Conservation (phyloP, 2,329 filamentous ascomycete genomes). For the Didymella pomorum region DNA sequence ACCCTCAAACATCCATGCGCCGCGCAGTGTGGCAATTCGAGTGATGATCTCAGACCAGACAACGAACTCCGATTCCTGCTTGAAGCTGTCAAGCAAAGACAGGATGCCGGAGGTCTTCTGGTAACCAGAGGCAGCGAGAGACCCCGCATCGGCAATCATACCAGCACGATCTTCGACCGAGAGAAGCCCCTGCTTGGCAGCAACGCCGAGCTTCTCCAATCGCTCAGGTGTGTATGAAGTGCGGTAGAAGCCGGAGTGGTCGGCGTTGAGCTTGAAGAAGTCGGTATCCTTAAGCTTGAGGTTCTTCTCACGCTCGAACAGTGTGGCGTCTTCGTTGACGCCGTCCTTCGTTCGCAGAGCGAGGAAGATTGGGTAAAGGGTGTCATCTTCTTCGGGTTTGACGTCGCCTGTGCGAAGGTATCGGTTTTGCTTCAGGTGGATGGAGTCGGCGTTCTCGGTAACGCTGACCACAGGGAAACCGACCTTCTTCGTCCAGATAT, state of each 20-base stretch:
- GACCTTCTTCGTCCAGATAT: conserved; percentile 96
- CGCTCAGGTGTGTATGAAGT: conserved; percentile 87
- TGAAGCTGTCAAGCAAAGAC: conserved; percentile 84
- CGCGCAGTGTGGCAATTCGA: conserved; percentile 78
- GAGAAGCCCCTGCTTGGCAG: conserved; percentile 80
- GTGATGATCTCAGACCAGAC: conserved; percentile 94
- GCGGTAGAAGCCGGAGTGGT: conserved; percentile 91
- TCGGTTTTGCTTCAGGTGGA: conserved; percentile 92
- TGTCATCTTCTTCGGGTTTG: conserved; percentile 89
- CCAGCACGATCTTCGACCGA: conserved; percentile 91
- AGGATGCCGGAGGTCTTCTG: conserved; percentile 91
- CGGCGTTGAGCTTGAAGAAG: conserved; percentile 96
- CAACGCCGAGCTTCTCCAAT: conserved; percentile 84
- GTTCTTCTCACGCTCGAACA: conserved; percentile 75
- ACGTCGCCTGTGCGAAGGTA: conserved; percentile 93
- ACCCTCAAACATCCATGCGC: conserved; percentile 90
- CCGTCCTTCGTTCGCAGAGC: conserved; percentile 85
- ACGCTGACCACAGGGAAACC: conserved; percentile 92
- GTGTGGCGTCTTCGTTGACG: conserved; percentile 76
- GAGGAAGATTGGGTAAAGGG: conserved; percentile 88
- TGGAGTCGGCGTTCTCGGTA: conserved; percentile 75
- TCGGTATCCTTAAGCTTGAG: conserved; percentile 81
- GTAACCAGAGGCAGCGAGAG: conserved; percentile 87
- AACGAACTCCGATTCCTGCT: conserved; percentile 82
- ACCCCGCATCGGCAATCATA: conserved; percentile 89